Base-by-base conservation (phyloP, 805 yeast species). In the Sungouiella thailandica region DNA sequence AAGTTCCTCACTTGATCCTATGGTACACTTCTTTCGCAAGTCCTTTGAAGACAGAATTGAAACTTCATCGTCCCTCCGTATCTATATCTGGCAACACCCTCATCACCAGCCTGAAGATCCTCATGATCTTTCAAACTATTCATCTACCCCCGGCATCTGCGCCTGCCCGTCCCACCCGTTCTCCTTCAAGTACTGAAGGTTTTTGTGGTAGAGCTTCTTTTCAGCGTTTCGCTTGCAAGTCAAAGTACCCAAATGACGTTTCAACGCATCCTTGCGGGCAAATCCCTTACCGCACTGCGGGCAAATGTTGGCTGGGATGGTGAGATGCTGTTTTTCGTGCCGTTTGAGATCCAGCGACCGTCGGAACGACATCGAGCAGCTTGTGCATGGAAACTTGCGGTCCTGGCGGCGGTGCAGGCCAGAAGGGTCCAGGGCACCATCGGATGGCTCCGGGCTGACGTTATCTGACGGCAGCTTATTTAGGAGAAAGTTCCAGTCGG, bases 201-300 rank as follows among this genome's bases (percentile, higher is more conserved):
- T 66, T 12, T 57, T 60, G 14, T 49, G 39, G 34, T 65, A 63
- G 15, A 64, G 42, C 35, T 56, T 53, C 50, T 78, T 73, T 35
- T 75, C 80, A 25, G 85, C 72, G 51, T 83, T 83, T 35, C 93
- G 53, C 43, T 74, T 74, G 61, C 94, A 83, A 0, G 93, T 83
- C 40, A 80, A 59, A 0, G 94, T 83, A 32, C 81, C 82, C 35
- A 67, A 65, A 55, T 83, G 94, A 45, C 94, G 65, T 52, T 83
- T 83, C 46, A 83, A 62, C 0, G 93, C 93, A 58, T 83, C 94
- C 48, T 81, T 82, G 30, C 94, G 62, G 2, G 93, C 90, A 67
- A 83, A 83, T 0, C 93, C 89, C 50, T 83, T 83, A 23, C 85
- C 86, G 61, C 94, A 83, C 12, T 68, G 59, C 5, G 80, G 76